phyloP scores from a whole-genome alignment of 164 flowering plant species.

The Piper longum region DNA sequence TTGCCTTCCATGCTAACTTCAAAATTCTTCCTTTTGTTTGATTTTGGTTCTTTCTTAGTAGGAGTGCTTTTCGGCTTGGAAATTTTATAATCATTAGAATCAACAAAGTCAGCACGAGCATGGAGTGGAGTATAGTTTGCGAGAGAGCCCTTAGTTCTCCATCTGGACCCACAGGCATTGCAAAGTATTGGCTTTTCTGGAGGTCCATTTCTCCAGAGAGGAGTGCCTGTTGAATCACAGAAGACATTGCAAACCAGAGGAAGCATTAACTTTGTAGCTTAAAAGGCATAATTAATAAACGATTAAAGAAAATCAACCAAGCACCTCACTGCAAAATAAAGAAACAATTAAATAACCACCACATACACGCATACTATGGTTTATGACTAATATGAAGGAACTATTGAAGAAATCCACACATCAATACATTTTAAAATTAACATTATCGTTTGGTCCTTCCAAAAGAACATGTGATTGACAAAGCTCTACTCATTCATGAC shows the following conservation, averaged over 20 bases:
- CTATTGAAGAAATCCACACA: too few relatives aligned
- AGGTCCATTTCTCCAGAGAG: slow-evolving; percentile 99
- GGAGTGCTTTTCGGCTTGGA: slow-evolving; percentile 35
- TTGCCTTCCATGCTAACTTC: slow-evolving; percentile 19
- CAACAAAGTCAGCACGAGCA: slow-evolving; percentile 55
- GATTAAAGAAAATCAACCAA: too few relatives aligned
- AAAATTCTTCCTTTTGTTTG: slow-evolving; percentile 41
- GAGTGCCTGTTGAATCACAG: slow-evolving; percentile 49
- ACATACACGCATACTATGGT: too few relatives aligned
- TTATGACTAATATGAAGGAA: too few relatives aligned
- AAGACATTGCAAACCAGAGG: background rate
- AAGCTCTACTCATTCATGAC: too few relatives aligned
- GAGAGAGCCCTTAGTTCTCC: slow-evolving; percentile 96
- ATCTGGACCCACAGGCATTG: slow-evolving; percentile 98
- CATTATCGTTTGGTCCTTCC: too few relatives aligned
- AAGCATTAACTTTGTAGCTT: background rate
- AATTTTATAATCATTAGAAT: slow-evolving; percentile 37
- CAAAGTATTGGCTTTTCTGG: slow-evolving; percentile 92
- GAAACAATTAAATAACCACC: too few relatives aligned
- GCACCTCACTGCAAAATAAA: background rate
- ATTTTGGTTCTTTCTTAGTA: slow-evolving; percentile 40
- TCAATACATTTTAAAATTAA: too few relatives aligned
- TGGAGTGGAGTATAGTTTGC: slow-evolving; percentile 84
- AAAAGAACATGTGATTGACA: too few relatives aligned
- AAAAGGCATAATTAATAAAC: background rate